Conservation (phyloP, 352 stramenopile species). For the Phytophthora megakarya region DNA sequence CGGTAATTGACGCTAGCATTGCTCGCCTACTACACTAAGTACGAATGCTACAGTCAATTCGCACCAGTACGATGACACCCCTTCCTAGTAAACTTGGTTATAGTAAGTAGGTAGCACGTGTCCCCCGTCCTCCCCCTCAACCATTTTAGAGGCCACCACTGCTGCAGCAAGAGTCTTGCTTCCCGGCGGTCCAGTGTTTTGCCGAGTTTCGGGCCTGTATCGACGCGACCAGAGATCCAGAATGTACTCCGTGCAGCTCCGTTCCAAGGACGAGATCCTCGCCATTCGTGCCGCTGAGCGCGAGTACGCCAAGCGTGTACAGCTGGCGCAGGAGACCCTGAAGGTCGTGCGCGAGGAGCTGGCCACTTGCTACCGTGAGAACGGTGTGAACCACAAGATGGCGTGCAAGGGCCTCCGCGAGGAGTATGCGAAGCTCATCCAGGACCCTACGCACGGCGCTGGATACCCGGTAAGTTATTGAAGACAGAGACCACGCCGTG, state of each 20-base stretch:
- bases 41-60: background rate
- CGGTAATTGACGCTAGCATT: too few species aligned
- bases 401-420: conserved; percentile 82
- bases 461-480: conserved; percentile 57
- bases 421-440: conserved; percentile 82
- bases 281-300: conserved; percentile 75
- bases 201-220: conserved; percentile 15
- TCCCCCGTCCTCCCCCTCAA: conserved; percentile 17
- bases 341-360: conserved; percentile 89
- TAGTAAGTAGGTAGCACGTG: background rate
- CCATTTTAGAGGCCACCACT: conserved; percentile 32
- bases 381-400: conserved; percentile 90
- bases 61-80: conserved; percentile 11
- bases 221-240: conserved; percentile 15
- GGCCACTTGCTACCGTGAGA: conserved; percentile 87
- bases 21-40: conserved; percentile 17
- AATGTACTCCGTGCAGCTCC: conserved; percentile 76
- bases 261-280: conserved; percentile 85
- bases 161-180: too few species aligned
- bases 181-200: conserved; percentile 36
- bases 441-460: conserved; percentile 78
- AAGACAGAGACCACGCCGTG: background rate
- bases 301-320: conserved; percentile 75
- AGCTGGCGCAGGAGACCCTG: conserved; percentile 78
- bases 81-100: background rate